Percentiles rank a stretch among this genome's conserved stretches.
Conservation (phyloP, 345 rosid species). For the Citrus trifoliata region DNA sequence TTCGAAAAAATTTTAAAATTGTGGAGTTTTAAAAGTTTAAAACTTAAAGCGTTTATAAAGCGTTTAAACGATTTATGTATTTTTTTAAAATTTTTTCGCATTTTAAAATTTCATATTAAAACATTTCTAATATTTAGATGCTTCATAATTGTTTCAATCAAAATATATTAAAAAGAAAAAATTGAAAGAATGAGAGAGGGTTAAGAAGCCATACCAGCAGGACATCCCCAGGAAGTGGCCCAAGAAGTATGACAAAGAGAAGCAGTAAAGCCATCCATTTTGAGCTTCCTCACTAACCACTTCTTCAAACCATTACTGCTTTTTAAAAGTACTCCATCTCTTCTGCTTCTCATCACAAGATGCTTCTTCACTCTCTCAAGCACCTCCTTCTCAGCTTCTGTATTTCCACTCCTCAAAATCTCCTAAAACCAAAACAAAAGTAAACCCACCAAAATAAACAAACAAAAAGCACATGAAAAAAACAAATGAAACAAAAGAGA, state of each 20-base stretch:
- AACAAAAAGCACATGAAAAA: not conserved
- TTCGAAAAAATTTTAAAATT: too few species aligned
- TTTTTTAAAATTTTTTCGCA: fast-evolving
- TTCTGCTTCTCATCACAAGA: constrained; percentile 26
- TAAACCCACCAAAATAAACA: not conserved
- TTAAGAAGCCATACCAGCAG: constrained; percentile 34
- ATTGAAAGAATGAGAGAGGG: not conserved
- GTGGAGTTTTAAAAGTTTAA: fast-evolving
- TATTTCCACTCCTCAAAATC: constrained; percentile 24
- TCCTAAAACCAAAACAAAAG: constrained; percentile 24
- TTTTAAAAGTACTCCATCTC: constrained; percentile 9
- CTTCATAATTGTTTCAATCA: not conserved
- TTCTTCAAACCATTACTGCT: constrained; percentile 23
- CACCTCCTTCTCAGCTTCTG: constrained; percentile 32
- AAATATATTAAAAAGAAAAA: not conserved
- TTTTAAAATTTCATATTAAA: too few species aligned
- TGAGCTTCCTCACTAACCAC: constrained; percentile 39
- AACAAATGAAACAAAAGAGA: not conserved
- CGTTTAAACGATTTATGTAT: too few species aligned
- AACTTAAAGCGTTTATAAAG: too few species aligned
- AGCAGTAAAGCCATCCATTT: constrained; percentile 45
- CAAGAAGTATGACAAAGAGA: constrained; percentile 48
- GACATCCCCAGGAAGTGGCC: constrained; percentile 44
- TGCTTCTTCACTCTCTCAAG: constrained; percentile 31
- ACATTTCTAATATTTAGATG: too few species aligned